phyloP scores from a whole-genome alignment of 2,329 filamentous ascomycete genomes.

The Ceratocystis colombiana region DNA sequence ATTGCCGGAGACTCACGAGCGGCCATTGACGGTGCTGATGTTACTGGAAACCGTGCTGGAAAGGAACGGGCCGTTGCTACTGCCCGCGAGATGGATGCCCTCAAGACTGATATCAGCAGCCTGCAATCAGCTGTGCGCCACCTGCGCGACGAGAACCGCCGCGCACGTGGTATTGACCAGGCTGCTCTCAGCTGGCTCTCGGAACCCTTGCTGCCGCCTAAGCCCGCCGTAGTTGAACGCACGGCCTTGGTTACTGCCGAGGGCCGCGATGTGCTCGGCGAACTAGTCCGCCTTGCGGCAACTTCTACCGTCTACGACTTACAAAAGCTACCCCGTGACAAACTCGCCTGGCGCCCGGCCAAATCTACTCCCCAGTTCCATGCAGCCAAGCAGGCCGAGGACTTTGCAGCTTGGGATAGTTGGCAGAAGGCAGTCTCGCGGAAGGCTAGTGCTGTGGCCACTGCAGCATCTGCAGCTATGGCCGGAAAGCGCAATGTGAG shows the following conservation, averaged over 20 bases:
- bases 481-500: slow-evolving; percentile 24
- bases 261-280: slow-evolving; percentile 52
- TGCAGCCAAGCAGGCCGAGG: slow-evolving; percentile 54
- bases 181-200: slow-evolving; percentile 51
- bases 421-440: slow-evolving; percentile 48
- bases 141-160: slow-evolving; percentile 56
- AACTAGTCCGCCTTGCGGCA: slow-evolving; percentile 53
- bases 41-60: slow-evolving; percentile 43
- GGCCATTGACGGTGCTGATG: slow-evolving; percentile 42
- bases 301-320: slow-evolving; percentile 51
- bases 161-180: slow-evolving; percentile 50
- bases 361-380: slow-evolving; percentile 55
- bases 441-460: slow-evolving; percentile 40
- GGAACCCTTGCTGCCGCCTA: slow-evolving; percentile 46
- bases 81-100: slow-evolving; percentile 60
- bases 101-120: slow-evolving; percentile 57
- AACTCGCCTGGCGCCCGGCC: slow-evolving; percentile 56
- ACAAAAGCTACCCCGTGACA: slow-evolving; percentile 46
- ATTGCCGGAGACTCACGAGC: slow-evolving; percentile 52
- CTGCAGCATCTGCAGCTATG: slow-evolving; percentile 20
- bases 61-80: slow-evolving; percentile 60
- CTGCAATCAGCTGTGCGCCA: slow-evolving; percentile 57
- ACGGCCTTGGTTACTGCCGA: slow-evolving; percentile 45
- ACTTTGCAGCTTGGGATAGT: slow-evolving; percentile 51
- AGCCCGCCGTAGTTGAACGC: slow-evolving; percentile 49